Evolutionary conservation across 192 early-diverging fungal species (phyloP), one percentile per base, ranked within the genome.

Genomic region (Backusella tuberculispora): DNA sequence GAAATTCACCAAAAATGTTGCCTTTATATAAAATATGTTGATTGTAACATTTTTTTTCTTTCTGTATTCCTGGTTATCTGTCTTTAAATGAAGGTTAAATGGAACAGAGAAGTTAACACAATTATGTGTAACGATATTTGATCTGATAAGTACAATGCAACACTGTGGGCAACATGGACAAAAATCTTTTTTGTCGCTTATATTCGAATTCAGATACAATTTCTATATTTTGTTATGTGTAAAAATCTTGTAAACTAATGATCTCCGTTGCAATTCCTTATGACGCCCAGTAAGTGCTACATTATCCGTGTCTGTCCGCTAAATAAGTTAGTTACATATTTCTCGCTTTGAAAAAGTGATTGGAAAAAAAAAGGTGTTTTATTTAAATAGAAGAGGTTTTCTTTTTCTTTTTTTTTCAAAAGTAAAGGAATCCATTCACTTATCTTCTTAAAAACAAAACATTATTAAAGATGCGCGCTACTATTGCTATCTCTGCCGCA

Each of bases 401-500:
- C n/a, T n/a, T n/a, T n/a, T n/a, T n/a, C n/a, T n/a, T n/a, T n/a
- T n/a, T n/a, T n/a, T n/a, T n/a, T 60, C 21, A 10, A 60, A 56
- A 60, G 53, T 60, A 24, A 26, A 26, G 12, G 24, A 5, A 13
- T 24, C 9, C 21, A 60, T 60, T 60, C 21, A 26, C 10, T 12
- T 10, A 60, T 60, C 21, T 60, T 26, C 13, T 10, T 26, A 60
- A 60, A 60, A 46, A 14, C 5, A 46, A 46, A 46, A 46, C 10
- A 46, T 46, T 12, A 10, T 14, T 5, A 37, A 63, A 15, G 6
- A 85, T 85, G 81, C 79, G 76, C 69, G 66, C 78, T 73, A 73
- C 72, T 12, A 24, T 73, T 38, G 66, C 73, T 44, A 70, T 75
- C 43, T n/a, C 72, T 43, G 48, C 63, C 45, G 50, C 50, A 44